phyloP scores from a whole-genome alignment of 768 basidiomycete species.

The Suillus sp. region DNA sequence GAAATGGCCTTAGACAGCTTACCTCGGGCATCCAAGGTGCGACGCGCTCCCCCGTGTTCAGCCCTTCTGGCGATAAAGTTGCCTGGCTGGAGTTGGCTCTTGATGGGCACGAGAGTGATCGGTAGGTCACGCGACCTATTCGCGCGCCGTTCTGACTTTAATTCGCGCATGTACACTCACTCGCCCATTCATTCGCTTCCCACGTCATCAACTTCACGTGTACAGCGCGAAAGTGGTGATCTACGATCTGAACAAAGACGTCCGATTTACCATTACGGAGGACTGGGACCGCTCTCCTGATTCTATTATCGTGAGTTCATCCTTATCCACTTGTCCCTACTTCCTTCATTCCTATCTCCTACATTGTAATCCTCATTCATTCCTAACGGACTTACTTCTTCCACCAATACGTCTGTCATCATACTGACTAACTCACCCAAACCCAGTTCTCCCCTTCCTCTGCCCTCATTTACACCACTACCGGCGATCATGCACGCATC shows the following conservation, averaged over 20 bases:
- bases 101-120: conserved; percentile 90
- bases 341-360: background rate
- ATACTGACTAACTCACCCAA: background rate
- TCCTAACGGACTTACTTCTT: background rate
- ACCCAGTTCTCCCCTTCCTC: conserved; percentile 75
- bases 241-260: conserved; percentile 68
- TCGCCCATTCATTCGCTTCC: background rate
- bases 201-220: conserved; percentile 1
- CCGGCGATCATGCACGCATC: conserved; percentile 75
- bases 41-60: conserved; percentile 72
- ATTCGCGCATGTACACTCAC: background rate
- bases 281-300: conserved; percentile 84
- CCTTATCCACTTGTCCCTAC: background rate
- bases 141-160: conserved; percentile 2
- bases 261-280: conserved; percentile 74
- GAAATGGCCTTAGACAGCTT: conserved; percentile 60
- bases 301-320: conserved; percentile 1
- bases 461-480: conserved; percentile 67
- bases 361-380: background rate
- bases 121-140: conserved; percentile 38
- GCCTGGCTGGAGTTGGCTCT: conserved; percentile 88
- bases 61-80: conserved; percentile 61
- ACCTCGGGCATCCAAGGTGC: conserved; percentile 88
- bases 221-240: conserved; percentile 74
- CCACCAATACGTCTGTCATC: background rate